phyloP scores from a whole-genome alignment of 805 yeast genomes.

The Yarrowia deformans region DNA sequence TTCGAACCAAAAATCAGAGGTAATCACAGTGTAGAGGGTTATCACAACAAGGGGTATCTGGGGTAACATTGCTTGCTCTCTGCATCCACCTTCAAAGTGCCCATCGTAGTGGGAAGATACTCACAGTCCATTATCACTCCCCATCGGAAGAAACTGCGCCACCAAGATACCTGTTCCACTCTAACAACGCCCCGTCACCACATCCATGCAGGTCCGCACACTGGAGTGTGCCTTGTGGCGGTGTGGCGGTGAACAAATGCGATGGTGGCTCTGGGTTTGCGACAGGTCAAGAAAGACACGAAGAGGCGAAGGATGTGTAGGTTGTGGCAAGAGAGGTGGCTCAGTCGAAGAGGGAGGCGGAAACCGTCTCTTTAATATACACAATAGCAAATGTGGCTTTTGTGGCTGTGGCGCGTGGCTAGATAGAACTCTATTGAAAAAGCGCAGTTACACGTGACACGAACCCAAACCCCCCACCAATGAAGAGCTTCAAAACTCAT shows the following conservation, averaged over 20 bases:
- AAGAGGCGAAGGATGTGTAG: constrained; percentile 19
- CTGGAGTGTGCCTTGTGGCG: background rate
- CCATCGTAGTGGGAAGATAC: too few species aligned
- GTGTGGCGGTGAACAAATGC: constrained; percentile 4
- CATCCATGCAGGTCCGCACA: background rate
- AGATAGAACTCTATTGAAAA: constrained; percentile 2
- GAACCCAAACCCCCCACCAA: background rate
- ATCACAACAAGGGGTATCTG: background rate
- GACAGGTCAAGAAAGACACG: background rate
- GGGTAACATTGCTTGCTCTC: background rate
- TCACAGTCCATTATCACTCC: too few species aligned
- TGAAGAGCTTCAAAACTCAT: background rate
- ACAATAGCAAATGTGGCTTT: constrained; percentile 7
- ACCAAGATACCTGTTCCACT: background rate
- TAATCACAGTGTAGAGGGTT: too few species aligned
- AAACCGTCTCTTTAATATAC: constrained; percentile 9
- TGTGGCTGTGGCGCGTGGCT: constrained; percentile 36
- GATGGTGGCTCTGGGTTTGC: constrained; percentile 6
- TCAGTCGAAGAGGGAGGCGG: constrained; percentile 17
- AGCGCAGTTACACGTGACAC: constrained; percentile 17
- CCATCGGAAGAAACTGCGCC: background rate
- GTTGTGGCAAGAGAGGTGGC: constrained; percentile 35
- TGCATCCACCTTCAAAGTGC: too few species aligned
- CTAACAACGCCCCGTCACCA: background rate
- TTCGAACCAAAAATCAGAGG: too few species aligned